Percentiles rank a stretch among this genome's conserved stretches.
Evolutionary conservation across 1,284 basidiomycete genomes (phyloP).

Genomic region (Melanopsichium pennsylvanicum): DNA sequence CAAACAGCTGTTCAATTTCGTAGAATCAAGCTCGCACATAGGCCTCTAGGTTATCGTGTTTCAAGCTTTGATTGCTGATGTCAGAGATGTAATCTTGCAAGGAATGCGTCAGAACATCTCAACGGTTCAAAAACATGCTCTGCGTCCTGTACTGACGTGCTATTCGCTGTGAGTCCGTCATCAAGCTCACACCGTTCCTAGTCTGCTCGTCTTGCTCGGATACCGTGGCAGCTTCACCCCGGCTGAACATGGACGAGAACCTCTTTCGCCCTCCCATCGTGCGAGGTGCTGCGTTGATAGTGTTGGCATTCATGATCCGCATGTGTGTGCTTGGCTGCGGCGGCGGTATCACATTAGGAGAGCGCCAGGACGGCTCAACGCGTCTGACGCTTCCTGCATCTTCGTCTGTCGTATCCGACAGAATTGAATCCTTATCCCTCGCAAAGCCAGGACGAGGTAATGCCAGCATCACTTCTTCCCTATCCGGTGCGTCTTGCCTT

Average conservation of each 20-base stretch:
- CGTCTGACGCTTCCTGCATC: conserved; percentile 11
- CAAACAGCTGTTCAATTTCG: no score
- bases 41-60: no score
- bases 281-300: neutral
- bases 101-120: no score
- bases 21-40: no score
- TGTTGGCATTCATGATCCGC: neutral
- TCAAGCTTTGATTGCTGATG: no score
- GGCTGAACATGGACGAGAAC: conserved; percentile 22
- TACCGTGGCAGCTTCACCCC: neutral
- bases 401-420: conserved; percentile 43
- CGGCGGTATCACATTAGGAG: neutral
- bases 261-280: conserved; percentile 4
- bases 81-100: no score
- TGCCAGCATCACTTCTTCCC: conserved; percentile 35
- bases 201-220: neutral
- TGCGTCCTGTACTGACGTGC: conserved; percentile 25
- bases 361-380: neutral
- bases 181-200: neutral
- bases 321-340: neutral
- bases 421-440: conserved; percentile 29
- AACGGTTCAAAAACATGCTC: conserved; percentile 9
- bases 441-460: conserved; percentile 37
- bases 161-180: conserved; percentile 27
- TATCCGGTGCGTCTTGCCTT: conserved; percentile 14